These are phyloP conservation scores for Endothia cerciana DNA, from an alignment of 2,329 filamentous ascomycete species.

Conservation along the genomic window DNA sequence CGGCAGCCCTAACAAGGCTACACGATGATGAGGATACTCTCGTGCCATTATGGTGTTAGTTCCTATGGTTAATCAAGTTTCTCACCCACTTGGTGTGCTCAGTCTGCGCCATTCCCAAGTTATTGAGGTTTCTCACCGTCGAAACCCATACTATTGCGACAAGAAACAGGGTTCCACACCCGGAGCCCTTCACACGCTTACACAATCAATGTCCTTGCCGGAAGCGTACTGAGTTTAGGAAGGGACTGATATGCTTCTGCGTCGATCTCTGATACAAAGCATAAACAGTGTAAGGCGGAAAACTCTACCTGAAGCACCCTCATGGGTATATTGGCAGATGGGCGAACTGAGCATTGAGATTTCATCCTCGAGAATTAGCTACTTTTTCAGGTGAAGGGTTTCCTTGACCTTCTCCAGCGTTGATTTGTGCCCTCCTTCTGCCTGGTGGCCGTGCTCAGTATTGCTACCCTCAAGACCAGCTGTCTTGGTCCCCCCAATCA, in stretches of 20 bases:
- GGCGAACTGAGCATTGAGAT: neutral
- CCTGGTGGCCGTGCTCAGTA: slow-evolving; percentile 13
- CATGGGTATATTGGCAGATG: neutral
- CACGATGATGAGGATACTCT: too few relatives aligned
- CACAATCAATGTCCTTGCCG: neutral
- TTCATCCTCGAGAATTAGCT: neutral
- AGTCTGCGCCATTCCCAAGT: too few relatives aligned
- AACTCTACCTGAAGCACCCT: neutral
- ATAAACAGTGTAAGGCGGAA: neutral
- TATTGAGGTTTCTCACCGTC: too few relatives aligned
- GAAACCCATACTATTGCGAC: too few relatives aligned
- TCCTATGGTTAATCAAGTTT: too few relatives aligned
- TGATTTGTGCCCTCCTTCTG: slow-evolving; percentile 15
- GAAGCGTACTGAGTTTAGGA: neutral
- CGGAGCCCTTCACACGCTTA: too few relatives aligned
- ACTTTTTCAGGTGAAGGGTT: slow-evolving; percentile 24
- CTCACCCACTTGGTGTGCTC: too few relatives aligned
- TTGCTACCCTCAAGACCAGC: slow-evolving; percentile 16
- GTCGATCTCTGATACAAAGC: neutral
- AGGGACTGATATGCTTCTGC: neutral
- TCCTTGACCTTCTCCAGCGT: slow-evolving; percentile 26
- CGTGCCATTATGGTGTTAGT: too few relatives aligned
- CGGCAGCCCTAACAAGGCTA: neutral
- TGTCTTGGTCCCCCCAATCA: slow-evolving; percentile 13
- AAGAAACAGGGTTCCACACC: too few relatives aligned